phyloP scores from a whole-genome alignment of 176 grass and related monocot species.

The Oryza nivara region DNA sequence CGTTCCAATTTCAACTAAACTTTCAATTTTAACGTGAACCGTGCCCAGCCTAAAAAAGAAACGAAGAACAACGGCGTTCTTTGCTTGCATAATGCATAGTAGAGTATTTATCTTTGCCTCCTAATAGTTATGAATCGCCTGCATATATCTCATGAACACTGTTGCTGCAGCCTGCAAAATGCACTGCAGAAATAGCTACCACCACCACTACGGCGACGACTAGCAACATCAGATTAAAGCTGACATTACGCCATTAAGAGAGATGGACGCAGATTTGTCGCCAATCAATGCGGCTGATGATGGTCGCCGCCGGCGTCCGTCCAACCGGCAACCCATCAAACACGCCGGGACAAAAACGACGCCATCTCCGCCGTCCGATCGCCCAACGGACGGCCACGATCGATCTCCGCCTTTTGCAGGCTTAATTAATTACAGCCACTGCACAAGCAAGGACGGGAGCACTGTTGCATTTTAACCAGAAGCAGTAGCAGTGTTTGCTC shows the following conservation, averaged over 20 bases:
- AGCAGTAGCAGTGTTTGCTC: background rate
- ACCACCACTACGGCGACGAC: too few relatives aligned
- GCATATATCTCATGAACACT: background rate
- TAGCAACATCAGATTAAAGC: background rate
- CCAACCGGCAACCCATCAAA: background rate
- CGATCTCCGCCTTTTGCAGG: background rate
- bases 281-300: background rate
- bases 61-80: too few relatives aligned
- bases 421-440: conserved; percentile 16
- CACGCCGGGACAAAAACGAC: background rate
- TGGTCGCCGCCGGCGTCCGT: background rate
- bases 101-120: too few relatives aligned
- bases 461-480: conserved; percentile 34
- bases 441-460: background rate
- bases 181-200: too few relatives aligned
- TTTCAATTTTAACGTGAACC: too few relatives aligned
- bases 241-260: background rate
- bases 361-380: background rate
- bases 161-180: too few relatives aligned
- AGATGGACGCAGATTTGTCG: background rate
- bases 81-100: too few relatives aligned
- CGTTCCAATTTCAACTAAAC: too few relatives aligned
- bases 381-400: background rate
- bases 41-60: too few relatives aligned
- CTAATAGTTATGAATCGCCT: background rate